Conservation (phyloP, 1,139 yeast species). For the Hanseniaspora gamundiae region DNA sequence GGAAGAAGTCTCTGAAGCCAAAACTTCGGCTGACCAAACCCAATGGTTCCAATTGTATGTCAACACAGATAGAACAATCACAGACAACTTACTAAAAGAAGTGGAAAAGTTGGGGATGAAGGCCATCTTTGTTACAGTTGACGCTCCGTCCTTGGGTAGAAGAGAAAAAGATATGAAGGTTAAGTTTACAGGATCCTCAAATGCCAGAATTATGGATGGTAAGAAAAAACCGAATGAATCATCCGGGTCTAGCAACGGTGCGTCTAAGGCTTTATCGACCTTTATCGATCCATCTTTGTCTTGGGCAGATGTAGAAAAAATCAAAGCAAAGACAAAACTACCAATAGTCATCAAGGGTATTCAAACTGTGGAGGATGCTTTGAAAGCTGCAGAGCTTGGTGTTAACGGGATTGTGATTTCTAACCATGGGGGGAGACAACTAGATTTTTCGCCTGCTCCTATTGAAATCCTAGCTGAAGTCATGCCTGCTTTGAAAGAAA, state of each 20-base stretch:
- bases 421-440: conserved; percentile 67
- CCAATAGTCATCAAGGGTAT: conserved; percentile 54
- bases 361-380: conserved; percentile 54
- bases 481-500: conserved; percentile 39
- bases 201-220: conserved; percentile 21
- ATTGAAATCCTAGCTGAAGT: conserved; percentile 56
- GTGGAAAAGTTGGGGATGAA: conserved; percentile 69
- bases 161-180: conserved; percentile 55
- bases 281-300: conserved; percentile 71
- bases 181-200: conserved; percentile 39
- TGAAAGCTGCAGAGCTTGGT: conserved; percentile 58
- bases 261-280: conserved; percentile 73
- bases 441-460: conserved; percentile 58
- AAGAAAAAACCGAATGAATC: conserved; percentile 48
- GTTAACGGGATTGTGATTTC: conserved; percentile 63
- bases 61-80: conserved; percentile 53
- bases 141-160: conserved; percentile 91
- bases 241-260: conserved; percentile 68
- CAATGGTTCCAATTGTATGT: conserved; percentile 93
- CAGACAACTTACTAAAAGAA: conserved; percentile 48
- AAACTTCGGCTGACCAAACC: conserved; percentile 29
- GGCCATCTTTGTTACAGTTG: conserved; percentile 79
- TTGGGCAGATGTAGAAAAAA: conserved; percentile 37
- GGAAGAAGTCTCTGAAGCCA: conserved; percentile 53
- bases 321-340: conserved; percentile 31